These are phyloP conservation scores for Rehmannia glutinosa DNA, from an alignment of 257 asterid genomes.

Conservation along the genomic window DNA sequence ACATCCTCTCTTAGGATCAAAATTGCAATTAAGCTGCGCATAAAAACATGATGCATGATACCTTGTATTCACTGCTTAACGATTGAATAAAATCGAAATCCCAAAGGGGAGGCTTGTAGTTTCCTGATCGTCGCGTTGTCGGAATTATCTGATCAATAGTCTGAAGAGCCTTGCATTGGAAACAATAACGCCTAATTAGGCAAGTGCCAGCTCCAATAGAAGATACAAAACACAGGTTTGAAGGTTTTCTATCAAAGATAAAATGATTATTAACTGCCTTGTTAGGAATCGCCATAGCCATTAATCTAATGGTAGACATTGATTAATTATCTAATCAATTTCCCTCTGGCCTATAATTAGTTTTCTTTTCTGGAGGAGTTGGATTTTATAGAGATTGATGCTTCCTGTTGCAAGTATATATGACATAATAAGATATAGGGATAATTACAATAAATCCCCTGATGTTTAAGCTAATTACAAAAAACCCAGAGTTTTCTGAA, in stretches of 20 bases:
- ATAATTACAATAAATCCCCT: too few relatives aligned
- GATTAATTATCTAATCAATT: background rate
- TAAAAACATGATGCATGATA: background rate
- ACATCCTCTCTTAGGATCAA: too few relatives aligned
- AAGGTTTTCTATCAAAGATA: background rate
- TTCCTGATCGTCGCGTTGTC: background rate
- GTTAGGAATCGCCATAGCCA: background rate
- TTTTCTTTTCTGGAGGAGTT: too few relatives aligned
- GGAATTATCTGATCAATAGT: background rate
- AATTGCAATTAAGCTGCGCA: background rate
- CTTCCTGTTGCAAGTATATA: too few relatives aligned
- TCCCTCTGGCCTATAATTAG: too few relatives aligned
- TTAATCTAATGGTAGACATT: background rate
- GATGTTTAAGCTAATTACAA: too few relatives aligned
- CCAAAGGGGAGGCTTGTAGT: slow-evolving; percentile 13
- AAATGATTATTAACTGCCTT: background rate
- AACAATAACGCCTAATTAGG: background rate
- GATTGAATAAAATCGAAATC: slow-evolving; percentile 2
- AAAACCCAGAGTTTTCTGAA: too few relatives aligned
- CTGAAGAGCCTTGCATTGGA: background rate
- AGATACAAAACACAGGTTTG: background rate
- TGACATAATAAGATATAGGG: too few relatives aligned
- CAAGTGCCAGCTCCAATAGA: background rate
- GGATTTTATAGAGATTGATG: too few relatives aligned
- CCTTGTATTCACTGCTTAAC: background rate